Conservation (phyloP, 2,329 filamentous ascomycete genomes). For the Nigrospora sphaerica region DNA sequence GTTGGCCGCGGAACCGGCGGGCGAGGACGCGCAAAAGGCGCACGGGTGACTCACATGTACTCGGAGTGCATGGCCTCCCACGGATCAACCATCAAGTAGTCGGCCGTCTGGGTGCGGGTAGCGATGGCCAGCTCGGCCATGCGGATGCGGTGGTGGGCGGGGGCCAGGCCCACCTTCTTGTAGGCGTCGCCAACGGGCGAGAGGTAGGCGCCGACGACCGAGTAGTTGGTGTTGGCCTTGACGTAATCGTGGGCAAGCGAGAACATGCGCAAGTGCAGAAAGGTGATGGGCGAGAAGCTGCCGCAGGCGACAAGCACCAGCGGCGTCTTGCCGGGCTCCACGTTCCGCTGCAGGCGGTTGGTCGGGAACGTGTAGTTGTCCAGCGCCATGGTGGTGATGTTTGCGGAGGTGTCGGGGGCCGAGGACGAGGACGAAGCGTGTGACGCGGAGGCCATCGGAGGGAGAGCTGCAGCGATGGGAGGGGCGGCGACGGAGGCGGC, state of each 20-base stretch:
- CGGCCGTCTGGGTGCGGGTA: slow-evolving; percentile 63
- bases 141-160: slow-evolving; percentile 63
- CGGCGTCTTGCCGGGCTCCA: slow-evolving; percentile 49
- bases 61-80: slow-evolving; percentile 82
- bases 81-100: slow-evolving; percentile 80
- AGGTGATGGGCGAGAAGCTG: slow-evolving; percentile 68
- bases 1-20: no score
- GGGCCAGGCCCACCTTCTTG: slow-evolving; percentile 74
- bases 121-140: slow-evolving; percentile 83
- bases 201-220: slow-evolving; percentile 80
- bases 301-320: slow-evolving; percentile 64
- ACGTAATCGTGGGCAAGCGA: slow-evolving; percentile 79
- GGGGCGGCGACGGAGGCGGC: no score
- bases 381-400: slow-evolving; percentile 17
- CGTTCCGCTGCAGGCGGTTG: slow-evolving; percentile 49
- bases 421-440: no score
- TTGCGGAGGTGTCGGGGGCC: no score
- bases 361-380: slow-evolving; percentile 53
- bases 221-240: slow-evolving; percentile 68
- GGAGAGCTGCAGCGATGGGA: no score
- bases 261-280: slow-evolving; percentile 79
- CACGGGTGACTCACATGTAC: slow-evolving; percentile 47
- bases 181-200: slow-evolving; percentile 63
- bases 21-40: no score
- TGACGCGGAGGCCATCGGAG: no score